These are phyloP conservation scores for Oxalis stricta DNA, from an alignment of 441 rosid genomes.

Conservation along the genomic window DNA sequence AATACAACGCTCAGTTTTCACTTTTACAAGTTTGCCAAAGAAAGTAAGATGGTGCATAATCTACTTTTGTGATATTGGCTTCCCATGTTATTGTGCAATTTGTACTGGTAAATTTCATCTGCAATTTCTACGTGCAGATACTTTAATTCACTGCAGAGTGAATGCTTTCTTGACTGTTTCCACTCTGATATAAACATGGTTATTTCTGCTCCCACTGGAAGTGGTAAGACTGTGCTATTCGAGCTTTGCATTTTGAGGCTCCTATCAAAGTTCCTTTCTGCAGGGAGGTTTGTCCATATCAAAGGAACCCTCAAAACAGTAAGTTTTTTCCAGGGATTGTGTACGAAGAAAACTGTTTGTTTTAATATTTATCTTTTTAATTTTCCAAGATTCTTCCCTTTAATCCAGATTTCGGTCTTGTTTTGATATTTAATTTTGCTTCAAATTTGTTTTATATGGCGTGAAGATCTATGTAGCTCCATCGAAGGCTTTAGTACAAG, in stretches of 20 bases:
- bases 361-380: not conserved
- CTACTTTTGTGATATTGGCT: too few relatives aligned
- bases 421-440: conserved; percentile 5
- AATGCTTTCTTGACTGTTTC: conserved; percentile 80
- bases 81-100: not conserved
- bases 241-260: conserved; percentile 90
- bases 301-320: conserved; percentile 90
- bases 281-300: conserved; percentile 46
- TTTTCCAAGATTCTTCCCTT: not conserved
- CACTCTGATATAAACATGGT: conserved; percentile 83
- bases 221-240: conserved; percentile 92
- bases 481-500: conserved; percentile 94
- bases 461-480: conserved; percentile 82
- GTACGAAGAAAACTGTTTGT: not conserved
- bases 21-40: too few relatives aligned
- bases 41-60: too few relatives aligned
- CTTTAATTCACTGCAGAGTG: conserved; percentile 92
- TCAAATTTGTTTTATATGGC: conserved; percentile 13
- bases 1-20: too few relatives aligned
- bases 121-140: conserved; percentile 43
- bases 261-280: conserved; percentile 60
- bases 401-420: not conserved
- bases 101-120: conserved; percentile 6
- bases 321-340: too few relatives aligned
- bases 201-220: conserved; percentile 93